A percentile compares a stretch with the other conserved stretches of the same genome.
Evolutionary conservation across 148 eudicot genomes (phyloP).

Genomic region (Rhododendron simsii): DNA sequence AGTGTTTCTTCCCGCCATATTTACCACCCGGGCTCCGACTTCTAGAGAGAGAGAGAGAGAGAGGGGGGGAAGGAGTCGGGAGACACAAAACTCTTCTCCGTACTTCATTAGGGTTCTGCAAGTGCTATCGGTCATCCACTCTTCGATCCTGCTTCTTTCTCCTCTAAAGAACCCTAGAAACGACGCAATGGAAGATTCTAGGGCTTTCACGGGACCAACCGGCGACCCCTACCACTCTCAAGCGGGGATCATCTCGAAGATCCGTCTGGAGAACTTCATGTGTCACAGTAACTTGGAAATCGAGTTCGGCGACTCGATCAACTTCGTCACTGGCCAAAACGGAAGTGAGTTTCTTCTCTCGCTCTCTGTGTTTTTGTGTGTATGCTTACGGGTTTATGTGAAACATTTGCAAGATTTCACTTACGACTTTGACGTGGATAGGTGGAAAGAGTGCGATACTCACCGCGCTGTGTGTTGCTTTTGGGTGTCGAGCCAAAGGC

Average conservation of each 20-base stretch:
- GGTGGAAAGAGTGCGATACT: conserved; percentile 98
- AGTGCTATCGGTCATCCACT: not conserved
- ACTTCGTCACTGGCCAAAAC: conserved; percentile 95
- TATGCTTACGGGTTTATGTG: not conserved
- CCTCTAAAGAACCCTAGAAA: conserved; percentile 3
- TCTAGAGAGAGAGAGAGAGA: not conserved
- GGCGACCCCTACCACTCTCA: conserved; percentile 14
- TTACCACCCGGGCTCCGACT: not conserved
- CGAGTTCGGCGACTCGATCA: conserved; percentile 65
- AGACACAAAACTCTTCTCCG: not conserved
- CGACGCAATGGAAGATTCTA: conserved; percentile 36
- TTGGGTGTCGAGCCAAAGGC: conserved; percentile 89
- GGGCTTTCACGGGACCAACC: conserved; percentile 25
- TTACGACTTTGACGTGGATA: conserved; percentile 16
- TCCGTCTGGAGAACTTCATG: conserved; percentile 88
- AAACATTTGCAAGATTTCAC: not conserved
- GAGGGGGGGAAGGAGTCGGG: not conserved
- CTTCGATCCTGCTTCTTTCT: not conserved
- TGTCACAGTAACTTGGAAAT: conserved; percentile 78
- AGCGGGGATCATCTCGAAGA: conserved; percentile 68
- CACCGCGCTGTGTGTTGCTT: conserved; percentile 91
- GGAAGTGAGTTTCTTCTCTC: conserved; percentile 60
- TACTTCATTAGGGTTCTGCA: not conserved
- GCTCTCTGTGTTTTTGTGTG: not conserved
- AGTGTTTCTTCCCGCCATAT: not conserved